A percentile compares a stretch with the other conserved stretches of the same genome.
Evolutionary conservation across 2,329 filamentous ascomycete genomes (phyloP).

Genomic region (Xylariaceae sp.): DNA sequence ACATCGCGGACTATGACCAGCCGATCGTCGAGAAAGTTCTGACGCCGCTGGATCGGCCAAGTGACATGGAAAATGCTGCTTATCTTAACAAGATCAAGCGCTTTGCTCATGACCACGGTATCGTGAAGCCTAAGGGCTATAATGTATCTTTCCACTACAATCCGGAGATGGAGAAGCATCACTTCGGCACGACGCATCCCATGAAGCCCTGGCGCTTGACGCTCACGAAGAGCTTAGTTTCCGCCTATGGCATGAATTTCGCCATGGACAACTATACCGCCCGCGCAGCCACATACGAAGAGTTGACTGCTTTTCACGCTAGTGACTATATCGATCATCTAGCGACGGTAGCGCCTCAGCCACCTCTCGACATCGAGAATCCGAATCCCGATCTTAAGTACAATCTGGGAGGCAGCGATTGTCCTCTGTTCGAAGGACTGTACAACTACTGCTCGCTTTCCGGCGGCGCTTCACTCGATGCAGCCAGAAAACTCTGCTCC

Average conservation of each 20-base stretch:
- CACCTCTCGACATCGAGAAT: slow-evolving; percentile 61
- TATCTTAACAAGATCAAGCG: slow-evolving; percentile 55
- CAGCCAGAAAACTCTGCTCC: slow-evolving; percentile 80
- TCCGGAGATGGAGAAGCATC: slow-evolving; percentile 88
- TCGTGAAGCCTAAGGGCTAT: slow-evolving; percentile 77
- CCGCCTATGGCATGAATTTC: slow-evolving; percentile 91
- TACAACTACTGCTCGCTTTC: slow-evolving; percentile 95
- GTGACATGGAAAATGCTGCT: slow-evolving; percentile 50
- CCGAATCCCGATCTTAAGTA: slow-evolving; percentile 63
- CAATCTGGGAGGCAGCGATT: slow-evolving; percentile 87
- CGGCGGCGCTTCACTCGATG: slow-evolving; percentile 83
- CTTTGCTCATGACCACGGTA: slow-evolving; percentile 57
- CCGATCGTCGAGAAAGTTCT: slow-evolving; percentile 49
- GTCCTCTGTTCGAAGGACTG: slow-evolving; percentile 91
- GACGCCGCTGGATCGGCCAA: slow-evolving; percentile 45
- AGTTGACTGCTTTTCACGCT: slow-evolving; percentile 81
- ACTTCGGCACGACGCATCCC: slow-evolving; percentile 93
- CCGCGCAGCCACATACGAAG: slow-evolving; percentile 77
- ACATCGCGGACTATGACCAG: slow-evolving; percentile 46
- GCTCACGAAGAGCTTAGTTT: slow-evolving; percentile 88
- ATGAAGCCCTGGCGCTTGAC: slow-evolving; percentile 99
- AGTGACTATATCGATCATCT: slow-evolving; percentile 89
- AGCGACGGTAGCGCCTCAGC: slow-evolving; percentile 61
- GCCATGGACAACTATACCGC: slow-evolving; percentile 94
- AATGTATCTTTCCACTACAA: slow-evolving; percentile 95